Evolutionary conservation across 805 yeast species (phyloP).

Genomic region (Yamadazyma paraphyllophila): DNA sequence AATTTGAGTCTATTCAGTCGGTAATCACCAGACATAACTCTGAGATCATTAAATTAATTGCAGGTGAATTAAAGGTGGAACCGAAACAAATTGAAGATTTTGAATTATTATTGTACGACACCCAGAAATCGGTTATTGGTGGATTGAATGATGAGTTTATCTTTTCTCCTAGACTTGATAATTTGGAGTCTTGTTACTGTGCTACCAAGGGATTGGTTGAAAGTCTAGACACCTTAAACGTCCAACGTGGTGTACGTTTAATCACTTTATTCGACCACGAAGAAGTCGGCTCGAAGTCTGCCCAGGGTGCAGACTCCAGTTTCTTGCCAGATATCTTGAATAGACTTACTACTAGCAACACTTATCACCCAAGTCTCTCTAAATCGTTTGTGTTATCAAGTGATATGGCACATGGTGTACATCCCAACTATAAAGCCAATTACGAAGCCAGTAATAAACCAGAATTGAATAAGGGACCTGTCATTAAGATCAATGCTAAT

Average conservation of each 20-base stretch:
- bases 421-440: slow-evolving; percentile 79
- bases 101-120: slow-evolving; percentile 81
- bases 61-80: slow-evolving; percentile 55
- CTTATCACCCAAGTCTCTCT: slow-evolving; percentile 37
- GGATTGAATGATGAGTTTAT: slow-evolving; percentile 89
- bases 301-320: slow-evolving; percentile 95
- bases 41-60: slow-evolving; percentile 66
- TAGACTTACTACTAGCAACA: slow-evolving; percentile 56
- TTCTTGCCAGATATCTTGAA: slow-evolving; percentile 77
- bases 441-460: slow-evolving; percentile 84
- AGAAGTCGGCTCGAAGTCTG: slow-evolving; percentile 89
- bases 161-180: slow-evolving; percentile 89
- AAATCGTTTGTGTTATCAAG: slow-evolving; percentile 87
- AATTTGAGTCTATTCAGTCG: slow-evolving; percentile 62
- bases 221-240: slow-evolving; percentile 42
- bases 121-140: slow-evolving; percentile 79
- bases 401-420: slow-evolving; percentile 96
- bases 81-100: slow-evolving; percentile 77
- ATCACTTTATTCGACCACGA: slow-evolving; percentile 92
- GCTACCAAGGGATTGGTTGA: slow-evolving; percentile 70
- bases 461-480: slow-evolving; percentile 83
- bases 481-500: slow-evolving; percentile 88
- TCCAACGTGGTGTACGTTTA: slow-evolving; percentile 62
- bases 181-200: slow-evolving; percentile 82
- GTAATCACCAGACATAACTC: slow-evolving; percentile 75